phyloP scores from a whole-genome alignment of 768 basidiomycete genomes.

The Cystofilobasidium ferigula region DNA sequence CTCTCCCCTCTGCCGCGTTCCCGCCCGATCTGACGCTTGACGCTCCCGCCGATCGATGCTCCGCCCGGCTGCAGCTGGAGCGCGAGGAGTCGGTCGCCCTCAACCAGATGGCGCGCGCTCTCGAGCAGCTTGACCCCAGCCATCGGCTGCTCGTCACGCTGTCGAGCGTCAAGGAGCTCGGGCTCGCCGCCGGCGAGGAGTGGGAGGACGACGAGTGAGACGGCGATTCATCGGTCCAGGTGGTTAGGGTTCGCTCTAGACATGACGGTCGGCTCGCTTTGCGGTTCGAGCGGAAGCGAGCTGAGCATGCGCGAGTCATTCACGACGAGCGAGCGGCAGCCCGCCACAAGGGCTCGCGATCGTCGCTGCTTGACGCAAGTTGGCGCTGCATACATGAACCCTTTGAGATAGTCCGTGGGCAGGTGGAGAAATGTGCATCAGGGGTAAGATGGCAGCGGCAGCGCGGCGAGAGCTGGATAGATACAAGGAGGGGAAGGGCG shows the following conservation, averaged over 20 bases:
- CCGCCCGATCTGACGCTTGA: too few species aligned
- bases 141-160: constrained; percentile 12
- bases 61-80: constrained; percentile 23
- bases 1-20: background rate
- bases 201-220: constrained; percentile 21
- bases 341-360: too few species aligned
- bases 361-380: too few species aligned
- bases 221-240: background rate
- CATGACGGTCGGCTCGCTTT: background rate
- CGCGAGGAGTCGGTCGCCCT: constrained; percentile 14
- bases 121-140: constrained; percentile 7
- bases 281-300: too few species aligned
- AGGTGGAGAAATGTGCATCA: background rate
- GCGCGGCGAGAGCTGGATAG: too few species aligned
- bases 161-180: constrained; percentile 17
- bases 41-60: too few species aligned
- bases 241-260: background rate
- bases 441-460: too few species aligned
- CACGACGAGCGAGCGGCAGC: too few species aligned
- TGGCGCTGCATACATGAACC: too few species aligned
- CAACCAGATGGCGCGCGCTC: constrained; percentile 3
- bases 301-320: too few species aligned
- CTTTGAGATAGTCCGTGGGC: too few species aligned
- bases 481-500: background rate
- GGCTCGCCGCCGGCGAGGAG: constrained; percentile 16